phyloP scores from a whole-genome alignment of 805 yeast species.

The Candida silvicultrix region DNA sequence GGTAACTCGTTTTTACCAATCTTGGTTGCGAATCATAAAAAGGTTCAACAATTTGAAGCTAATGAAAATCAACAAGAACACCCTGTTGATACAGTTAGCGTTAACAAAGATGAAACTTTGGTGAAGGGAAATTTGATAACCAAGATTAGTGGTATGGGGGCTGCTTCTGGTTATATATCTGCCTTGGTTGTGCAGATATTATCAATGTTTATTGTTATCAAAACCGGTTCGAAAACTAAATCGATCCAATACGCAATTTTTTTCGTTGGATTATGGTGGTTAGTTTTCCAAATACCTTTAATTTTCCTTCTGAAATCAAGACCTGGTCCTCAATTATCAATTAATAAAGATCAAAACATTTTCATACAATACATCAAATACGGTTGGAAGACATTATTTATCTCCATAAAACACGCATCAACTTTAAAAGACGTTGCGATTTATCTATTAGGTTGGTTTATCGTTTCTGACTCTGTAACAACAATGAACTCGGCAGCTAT shows the following conservation, averaged over 20 bases:
- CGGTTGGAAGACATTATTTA: constrained; percentile 57
- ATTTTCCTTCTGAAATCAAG: constrained; percentile 38
- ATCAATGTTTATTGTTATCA: constrained; percentile 45
- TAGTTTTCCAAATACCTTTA: constrained; percentile 61
- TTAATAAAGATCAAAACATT: constrained; percentile 11
- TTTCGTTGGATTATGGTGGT: constrained; percentile 75
- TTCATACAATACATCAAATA: constrained; percentile 33
- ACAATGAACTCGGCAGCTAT: constrained; percentile 79
- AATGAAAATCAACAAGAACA: constrained; percentile 8
- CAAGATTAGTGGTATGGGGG: constrained; percentile 58
- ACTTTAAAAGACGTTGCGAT: constrained; percentile 58
- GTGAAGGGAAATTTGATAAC: constrained; percentile 36
- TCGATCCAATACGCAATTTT: constrained; percentile 55
- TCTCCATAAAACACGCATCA: constrained; percentile 54
- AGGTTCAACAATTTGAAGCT: constrained; percentile 8
- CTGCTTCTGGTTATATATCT: constrained; percentile 63
- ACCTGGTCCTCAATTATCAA: constrained; percentile 30
- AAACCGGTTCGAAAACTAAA: constrained; percentile 28
- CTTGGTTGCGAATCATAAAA: constrained; percentile 39
- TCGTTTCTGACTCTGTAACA: constrained; percentile 67
- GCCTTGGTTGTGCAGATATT: constrained; percentile 61
- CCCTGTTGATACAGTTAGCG: not conserved
- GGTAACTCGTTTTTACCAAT: constrained; percentile 71
- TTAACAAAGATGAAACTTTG: not conserved
- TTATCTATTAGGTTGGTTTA: constrained; percentile 69